Percentiles rank a stretch among this genome's conserved stretches.
Evolutionary conservation across 2,329 filamentous ascomycete genomes (phyloP).

Genomic region (Thermomyces lanuginosus): DNA sequence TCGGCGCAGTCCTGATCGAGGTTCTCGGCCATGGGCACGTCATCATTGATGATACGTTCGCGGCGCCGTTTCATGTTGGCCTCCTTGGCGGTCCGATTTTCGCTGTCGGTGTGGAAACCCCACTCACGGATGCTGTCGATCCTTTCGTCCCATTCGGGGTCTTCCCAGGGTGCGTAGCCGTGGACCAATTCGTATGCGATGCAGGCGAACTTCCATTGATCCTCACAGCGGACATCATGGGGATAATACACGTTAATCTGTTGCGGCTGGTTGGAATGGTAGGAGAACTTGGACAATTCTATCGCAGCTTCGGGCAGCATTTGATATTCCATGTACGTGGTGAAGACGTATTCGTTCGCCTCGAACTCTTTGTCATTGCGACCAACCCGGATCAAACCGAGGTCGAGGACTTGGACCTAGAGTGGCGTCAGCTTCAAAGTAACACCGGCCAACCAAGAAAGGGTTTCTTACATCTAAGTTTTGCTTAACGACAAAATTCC

Average conservation of each 20-base stretch:
- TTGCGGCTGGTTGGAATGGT: background rate
- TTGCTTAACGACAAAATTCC: conserved; percentile 16
- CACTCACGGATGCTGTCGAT: conserved; percentile 3
- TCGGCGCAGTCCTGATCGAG: conserved; percentile 19
- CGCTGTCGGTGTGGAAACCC: background rate
- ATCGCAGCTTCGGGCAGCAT: conserved; percentile 12
- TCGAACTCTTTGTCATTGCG: conserved; percentile 7
- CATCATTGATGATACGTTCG: conserved; percentile 12
- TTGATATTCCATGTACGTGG: conserved; percentile 14
- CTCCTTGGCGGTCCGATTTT: conserved; percentile 1
- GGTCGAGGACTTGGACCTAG: conserved; percentile 14
- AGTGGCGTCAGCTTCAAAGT: too few species aligned
- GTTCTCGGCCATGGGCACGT: conserved; percentile 12
- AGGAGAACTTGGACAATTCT: conserved; percentile 5
- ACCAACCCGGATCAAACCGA: conserved; percentile 11
- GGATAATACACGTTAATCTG: background rate
- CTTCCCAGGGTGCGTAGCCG: conserved; percentile 19
- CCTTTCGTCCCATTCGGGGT: conserved; percentile 5
- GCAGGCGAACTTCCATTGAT: conserved; percentile 15
- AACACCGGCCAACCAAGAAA: too few species aligned
- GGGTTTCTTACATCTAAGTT: conserved; percentile 15
- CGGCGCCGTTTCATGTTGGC: conserved; percentile 6
- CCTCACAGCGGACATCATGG: conserved; percentile 9
- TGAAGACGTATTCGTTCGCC: background rate
- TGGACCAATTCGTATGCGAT: conserved; percentile 17